These are phyloP conservation scores for Salix koriyanagi DNA, from an alignment of 345 rosid species.

Conservation along the genomic window DNA sequence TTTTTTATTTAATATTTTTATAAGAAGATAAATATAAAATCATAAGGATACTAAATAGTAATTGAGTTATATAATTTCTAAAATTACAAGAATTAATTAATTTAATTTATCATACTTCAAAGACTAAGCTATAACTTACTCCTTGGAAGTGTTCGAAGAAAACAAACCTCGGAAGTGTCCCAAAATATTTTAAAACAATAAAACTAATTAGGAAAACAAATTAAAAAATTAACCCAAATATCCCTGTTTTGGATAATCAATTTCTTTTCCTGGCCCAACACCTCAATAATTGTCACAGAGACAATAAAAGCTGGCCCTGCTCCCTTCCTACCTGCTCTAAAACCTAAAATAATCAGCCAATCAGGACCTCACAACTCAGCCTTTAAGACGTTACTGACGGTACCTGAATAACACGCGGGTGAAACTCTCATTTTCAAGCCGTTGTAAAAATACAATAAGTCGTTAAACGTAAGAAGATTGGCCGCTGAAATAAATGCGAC, in stretches of 20 bases:
- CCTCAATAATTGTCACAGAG: not conserved
- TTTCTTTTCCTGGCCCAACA: not conserved
- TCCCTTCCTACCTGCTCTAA: not conserved
- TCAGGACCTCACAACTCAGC: slow-evolving; percentile 2
- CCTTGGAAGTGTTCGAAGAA: too few species aligned
- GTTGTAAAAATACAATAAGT: slow-evolving; percentile 22
- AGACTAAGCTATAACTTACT: too few species aligned
- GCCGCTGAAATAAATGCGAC: slow-evolving; percentile 24
- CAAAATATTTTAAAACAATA: too few species aligned
- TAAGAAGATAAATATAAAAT: too few species aligned
- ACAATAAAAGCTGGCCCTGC: not conserved
- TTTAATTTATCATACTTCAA: too few species aligned
- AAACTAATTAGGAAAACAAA: too few species aligned
- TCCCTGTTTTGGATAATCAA: not conserved
- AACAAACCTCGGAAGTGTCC: too few species aligned
- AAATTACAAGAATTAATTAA: too few species aligned
- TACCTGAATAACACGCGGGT: slow-evolving; percentile 37
- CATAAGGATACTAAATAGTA: too few species aligned
- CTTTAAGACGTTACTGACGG: slow-evolving; percentile 30
- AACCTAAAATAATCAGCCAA: not conserved
- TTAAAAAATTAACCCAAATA: not conserved
- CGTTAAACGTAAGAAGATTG: slow-evolving; percentile 29
- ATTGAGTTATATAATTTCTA: too few species aligned
- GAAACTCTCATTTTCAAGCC: slow-evolving; percentile 35
- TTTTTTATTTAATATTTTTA: too few species aligned